Percentiles rank a stretch among this genome's conserved stretches.
These are phyloP conservation scores for Zelopaecilomyces penicillatus DNA, from an alignment of 2,329 filamentous ascomycete species.

Conservation along the genomic window DNA sequence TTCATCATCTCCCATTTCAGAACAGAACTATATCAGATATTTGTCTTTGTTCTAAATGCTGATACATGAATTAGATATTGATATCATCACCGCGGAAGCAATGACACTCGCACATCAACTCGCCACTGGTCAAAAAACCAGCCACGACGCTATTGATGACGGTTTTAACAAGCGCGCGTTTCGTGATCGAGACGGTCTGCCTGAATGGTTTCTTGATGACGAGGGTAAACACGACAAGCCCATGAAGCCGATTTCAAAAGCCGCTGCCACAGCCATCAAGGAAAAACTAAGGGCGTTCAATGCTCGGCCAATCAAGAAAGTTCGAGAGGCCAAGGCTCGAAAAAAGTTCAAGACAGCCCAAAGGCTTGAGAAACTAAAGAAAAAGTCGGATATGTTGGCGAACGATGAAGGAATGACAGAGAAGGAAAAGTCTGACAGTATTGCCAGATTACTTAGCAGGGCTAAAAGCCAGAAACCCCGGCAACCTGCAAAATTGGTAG, in stretches of 20 bases:
- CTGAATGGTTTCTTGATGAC: constrained; percentile 97
- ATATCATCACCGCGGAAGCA: constrained; percentile 98
- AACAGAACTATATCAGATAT: too few relatives aligned
- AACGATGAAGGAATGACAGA: constrained; percentile 91
- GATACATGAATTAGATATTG: constrained; percentile 56
- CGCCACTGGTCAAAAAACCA: constrained; percentile 75
- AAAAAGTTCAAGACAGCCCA: constrained; percentile 97
- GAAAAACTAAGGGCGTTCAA: constrained; percentile 91
- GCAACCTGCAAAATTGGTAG: constrained; percentile 76
- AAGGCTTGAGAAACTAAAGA: constrained; percentile 85
- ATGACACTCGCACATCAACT: constrained; percentile 95
- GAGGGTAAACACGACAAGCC: constrained; percentile 75
- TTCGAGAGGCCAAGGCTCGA: constrained; percentile 86
- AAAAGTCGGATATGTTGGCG: constrained; percentile 86
- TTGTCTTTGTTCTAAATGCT: too few relatives aligned
- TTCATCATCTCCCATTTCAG: too few relatives aligned
- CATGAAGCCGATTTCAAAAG: constrained; percentile 84
- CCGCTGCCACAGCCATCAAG: constrained; percentile 83
- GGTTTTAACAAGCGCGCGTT: constrained; percentile 89
- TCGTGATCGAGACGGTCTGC: constrained; percentile 82
- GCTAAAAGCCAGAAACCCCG: constrained; percentile 81
- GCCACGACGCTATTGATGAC: constrained; percentile 75
- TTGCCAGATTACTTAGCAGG: constrained; percentile 71
- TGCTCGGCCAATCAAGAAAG: constrained; percentile 97
- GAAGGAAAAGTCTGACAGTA: constrained; percentile 86